phyloP scores from a whole-genome alignment of 805 yeast genomes.

The Yamadazyma nakazawae region DNA sequence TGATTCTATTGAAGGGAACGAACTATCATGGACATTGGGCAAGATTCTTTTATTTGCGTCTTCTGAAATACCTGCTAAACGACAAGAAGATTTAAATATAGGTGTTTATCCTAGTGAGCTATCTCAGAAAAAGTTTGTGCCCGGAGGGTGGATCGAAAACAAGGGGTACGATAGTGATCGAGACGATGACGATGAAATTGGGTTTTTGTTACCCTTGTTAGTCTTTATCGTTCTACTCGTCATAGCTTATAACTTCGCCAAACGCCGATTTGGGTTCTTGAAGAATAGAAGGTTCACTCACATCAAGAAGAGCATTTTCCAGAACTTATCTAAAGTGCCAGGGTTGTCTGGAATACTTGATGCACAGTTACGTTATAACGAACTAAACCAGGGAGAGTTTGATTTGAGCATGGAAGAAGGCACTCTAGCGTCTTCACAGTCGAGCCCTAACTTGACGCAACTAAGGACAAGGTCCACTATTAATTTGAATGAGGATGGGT shows the following conservation, averaged over 20 bases:
- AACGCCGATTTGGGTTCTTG: constrained; percentile 3
- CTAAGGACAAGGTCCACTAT: constrained; percentile 38
- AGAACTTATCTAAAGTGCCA: constrained; percentile 22
- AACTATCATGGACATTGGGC: constrained; percentile 94
- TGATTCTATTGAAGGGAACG: constrained; percentile 74
- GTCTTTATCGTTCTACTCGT: constrained; percentile 17
- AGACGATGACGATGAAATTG: constrained; percentile 12
- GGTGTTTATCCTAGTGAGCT: constrained; percentile 44
- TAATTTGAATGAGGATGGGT: constrained; percentile 19
- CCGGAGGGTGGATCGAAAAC: constrained; percentile 17
- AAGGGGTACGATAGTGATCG: constrained; percentile 17
- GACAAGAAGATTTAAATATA: constrained; percentile 19
- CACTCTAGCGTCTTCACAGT: constrained; percentile 19
- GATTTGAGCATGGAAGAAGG: constrained; percentile 36
- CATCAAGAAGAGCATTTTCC: constrained; percentile 10
- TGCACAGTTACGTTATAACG: constrained; percentile 9
- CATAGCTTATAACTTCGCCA: constrained; percentile 5
- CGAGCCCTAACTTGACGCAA: constrained; percentile 15
- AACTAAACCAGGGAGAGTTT: constrained; percentile 18
- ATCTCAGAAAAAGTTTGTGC: constrained; percentile 30
- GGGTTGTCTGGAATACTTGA: constrained; percentile 14
- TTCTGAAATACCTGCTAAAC: constrained; percentile 46
- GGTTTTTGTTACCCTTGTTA: constrained; percentile 8
- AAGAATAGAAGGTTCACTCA: constrained; percentile 14
- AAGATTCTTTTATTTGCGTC: constrained; percentile 81